Percentiles rank a stretch among this genome's conserved stretches.
phyloP scores from a whole-genome alignment of 306 rosid species.

The Cajanus cajan region DNA sequence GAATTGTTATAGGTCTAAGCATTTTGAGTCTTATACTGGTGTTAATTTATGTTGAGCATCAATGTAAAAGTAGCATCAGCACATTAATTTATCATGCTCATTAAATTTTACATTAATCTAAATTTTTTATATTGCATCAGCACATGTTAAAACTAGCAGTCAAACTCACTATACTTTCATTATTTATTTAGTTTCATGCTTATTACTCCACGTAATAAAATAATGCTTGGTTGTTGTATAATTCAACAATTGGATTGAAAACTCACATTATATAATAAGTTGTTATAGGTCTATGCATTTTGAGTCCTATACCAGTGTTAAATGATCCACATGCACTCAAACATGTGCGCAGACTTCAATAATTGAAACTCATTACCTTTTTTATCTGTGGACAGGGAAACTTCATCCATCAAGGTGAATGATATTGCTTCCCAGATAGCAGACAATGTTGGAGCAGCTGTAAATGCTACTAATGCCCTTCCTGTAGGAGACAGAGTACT shows the following conservation, averaged over 20 bases:
- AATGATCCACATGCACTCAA: slow-evolving; percentile 1
- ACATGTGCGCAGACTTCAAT: slow-evolving; percentile 11
- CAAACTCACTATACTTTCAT: neutral
- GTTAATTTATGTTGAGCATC: no score
- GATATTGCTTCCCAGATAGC: slow-evolving; percentile 91
- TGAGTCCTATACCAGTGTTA: neutral
- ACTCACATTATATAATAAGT: neutral
- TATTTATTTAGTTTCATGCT: neutral
- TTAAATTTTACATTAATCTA: neutral
- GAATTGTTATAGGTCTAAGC: neutral
- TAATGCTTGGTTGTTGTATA: neutral
- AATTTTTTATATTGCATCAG: neutral
- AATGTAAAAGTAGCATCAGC: no score
- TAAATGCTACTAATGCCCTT: slow-evolving; percentile 75
- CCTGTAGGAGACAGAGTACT: slow-evolving; percentile 60
- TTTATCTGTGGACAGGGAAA: slow-evolving; percentile 65
- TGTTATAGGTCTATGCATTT: neutral
- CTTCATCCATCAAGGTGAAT: slow-evolving; percentile 91
- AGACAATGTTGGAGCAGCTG: slow-evolving; percentile 85
- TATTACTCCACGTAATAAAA: neutral
- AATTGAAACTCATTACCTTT: slow-evolving; percentile 31
- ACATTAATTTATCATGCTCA: no score
- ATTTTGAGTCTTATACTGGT: neutral
- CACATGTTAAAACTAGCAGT: neutral
- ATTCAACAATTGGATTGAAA: neutral